Conservation (phyloP, 176 grass and related monocot genomes). For the Triticum timopheevii region DNA sequence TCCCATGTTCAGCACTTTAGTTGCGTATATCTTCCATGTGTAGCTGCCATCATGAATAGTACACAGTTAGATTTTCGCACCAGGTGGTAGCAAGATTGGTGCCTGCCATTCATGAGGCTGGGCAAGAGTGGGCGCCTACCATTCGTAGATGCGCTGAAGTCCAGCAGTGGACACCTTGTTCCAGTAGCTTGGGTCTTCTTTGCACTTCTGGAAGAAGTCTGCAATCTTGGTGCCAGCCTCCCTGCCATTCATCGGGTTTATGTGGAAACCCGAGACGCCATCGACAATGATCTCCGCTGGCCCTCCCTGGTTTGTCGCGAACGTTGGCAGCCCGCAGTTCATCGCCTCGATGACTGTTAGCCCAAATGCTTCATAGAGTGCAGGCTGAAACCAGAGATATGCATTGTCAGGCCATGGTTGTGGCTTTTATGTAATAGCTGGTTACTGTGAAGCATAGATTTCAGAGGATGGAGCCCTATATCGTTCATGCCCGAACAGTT, state of each 20-base stretch:
- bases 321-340: slow-evolving; percentile 93
- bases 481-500: too few species aligned
- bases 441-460: too few species aligned
- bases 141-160: slow-evolving; percentile 90
- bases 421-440: too few species aligned
- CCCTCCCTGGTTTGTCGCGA: slow-evolving; percentile 88
- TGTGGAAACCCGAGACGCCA: slow-evolving; percentile 86
- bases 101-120: neutral
- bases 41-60: slow-evolving; percentile 49
- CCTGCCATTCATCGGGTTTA: slow-evolving; percentile 68
- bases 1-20: slow-evolving; percentile 80
- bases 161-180: slow-evolving; percentile 80
- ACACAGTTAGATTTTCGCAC: neutral
- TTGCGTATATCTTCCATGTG: slow-evolving; percentile 97
- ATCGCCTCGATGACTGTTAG: slow-evolving; percentile 91
- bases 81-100: neutral
- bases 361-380: slow-evolving; percentile 86
- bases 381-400: slow-evolving; percentile 60
- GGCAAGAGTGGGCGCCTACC: slow-evolving; percentile 33
- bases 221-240: slow-evolving; percentile 76
- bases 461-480: too few species aligned
- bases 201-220: slow-evolving; percentile 86
- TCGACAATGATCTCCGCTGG: slow-evolving; percentile 94
- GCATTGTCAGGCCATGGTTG: neutral
- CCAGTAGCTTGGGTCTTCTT: slow-evolving; percentile 72